Conservation (phyloP, 2,329 filamentous ascomycete genomes). For the Fusarium kyushuense region DNA sequence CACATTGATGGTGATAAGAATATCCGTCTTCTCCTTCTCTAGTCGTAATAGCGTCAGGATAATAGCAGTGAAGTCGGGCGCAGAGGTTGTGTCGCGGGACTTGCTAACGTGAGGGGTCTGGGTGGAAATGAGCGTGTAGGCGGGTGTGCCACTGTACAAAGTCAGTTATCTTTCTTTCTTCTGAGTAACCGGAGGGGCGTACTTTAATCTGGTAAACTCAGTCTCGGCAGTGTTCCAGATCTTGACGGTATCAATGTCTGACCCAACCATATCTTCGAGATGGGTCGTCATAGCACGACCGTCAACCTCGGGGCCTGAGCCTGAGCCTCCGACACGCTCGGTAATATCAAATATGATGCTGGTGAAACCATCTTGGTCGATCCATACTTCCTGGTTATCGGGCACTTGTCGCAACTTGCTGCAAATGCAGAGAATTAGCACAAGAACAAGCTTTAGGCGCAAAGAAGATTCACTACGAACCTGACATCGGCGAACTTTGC, state of each 20-base stretch:
- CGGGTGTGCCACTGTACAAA: conserved; percentile 61
- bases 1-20: conserved; percentile 89
- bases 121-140: conserved; percentile 78
- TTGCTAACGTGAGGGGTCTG: conserved; percentile 60
- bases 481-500: conserved; percentile 78
- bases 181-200: conserved; percentile 39
- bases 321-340: conserved; percentile 75
- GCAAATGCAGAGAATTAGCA: conserved; percentile 21
- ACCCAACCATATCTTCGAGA: conserved; percentile 75
- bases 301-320: conserved; percentile 69
- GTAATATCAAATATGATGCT: conserved; percentile 92
- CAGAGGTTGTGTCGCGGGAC: conserved; percentile 53
- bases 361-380: conserved; percentile 85
- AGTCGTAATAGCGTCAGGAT: conserved; percentile 83
- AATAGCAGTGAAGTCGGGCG: conserved; percentile 77
- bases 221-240: conserved; percentile 75
- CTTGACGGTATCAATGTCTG: conserved; percentile 71
- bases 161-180: conserved; percentile 22
- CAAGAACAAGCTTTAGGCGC: conserved; percentile 13
- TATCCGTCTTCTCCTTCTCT: conserved; percentile 79
- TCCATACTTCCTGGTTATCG: conserved; percentile 92
- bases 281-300: conserved; percentile 77
- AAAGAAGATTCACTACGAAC: conserved; percentile 54
- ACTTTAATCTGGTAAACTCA: conserved; percentile 67
- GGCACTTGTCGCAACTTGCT: conserved; percentile 81